A percentile compares a stretch with the other conserved stretches of the same genome.
These are phyloP conservation scores for Aspergillus avenaceus DNA, from an alignment of 495 filamentous ascomycete genomes.

Conservation along the genomic window DNA sequence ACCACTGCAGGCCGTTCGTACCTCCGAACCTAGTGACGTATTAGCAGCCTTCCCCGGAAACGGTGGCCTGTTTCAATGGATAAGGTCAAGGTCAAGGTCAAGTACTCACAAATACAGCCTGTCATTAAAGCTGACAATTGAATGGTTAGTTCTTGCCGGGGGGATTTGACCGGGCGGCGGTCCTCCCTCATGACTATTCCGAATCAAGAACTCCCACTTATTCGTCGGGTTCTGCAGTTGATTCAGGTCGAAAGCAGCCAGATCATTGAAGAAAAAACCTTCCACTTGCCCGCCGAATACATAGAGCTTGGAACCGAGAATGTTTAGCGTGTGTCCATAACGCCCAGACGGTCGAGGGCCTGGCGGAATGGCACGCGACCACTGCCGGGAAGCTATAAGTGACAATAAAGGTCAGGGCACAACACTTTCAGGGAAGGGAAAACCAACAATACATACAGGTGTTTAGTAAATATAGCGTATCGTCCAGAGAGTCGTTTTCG, in stretches of 20 bases:
- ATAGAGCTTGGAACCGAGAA: constrained; percentile 92
- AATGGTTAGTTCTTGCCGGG: constrained; percentile 94
- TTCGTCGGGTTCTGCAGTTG: constrained; percentile 82
- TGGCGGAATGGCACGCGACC: constrained; percentile 86
- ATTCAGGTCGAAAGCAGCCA: constrained; percentile 96
- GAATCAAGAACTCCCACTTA: constrained; percentile 86
- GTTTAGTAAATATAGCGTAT: constrained; percentile 94
- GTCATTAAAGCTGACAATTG: constrained; percentile 86
- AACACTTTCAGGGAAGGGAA: background rate
- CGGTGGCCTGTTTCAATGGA: background rate
- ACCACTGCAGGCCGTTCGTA: constrained; percentile 91
- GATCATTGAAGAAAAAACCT: constrained; percentile 94
- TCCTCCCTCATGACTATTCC: constrained; percentile 67
- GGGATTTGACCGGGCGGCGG: constrained; percentile 65
- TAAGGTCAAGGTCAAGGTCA: background rate
- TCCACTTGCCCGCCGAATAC: constrained; percentile 98
- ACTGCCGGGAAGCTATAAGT: constrained; percentile 88
- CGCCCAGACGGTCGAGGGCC: constrained; percentile 81
- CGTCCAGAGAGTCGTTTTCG: constrained; percentile 83
- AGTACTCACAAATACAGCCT: constrained; percentile 83
- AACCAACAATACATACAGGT: constrained; percentile 65
- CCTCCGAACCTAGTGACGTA: constrained; percentile 72
- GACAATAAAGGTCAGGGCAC: constrained; percentile 2
- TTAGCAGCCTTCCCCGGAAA: too few relatives aligned
- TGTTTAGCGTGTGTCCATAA: constrained; percentile 95